Base-by-base conservation (phyloP, 2,329 filamentous ascomycete species). In the Neoascochyta sp. region DNA sequence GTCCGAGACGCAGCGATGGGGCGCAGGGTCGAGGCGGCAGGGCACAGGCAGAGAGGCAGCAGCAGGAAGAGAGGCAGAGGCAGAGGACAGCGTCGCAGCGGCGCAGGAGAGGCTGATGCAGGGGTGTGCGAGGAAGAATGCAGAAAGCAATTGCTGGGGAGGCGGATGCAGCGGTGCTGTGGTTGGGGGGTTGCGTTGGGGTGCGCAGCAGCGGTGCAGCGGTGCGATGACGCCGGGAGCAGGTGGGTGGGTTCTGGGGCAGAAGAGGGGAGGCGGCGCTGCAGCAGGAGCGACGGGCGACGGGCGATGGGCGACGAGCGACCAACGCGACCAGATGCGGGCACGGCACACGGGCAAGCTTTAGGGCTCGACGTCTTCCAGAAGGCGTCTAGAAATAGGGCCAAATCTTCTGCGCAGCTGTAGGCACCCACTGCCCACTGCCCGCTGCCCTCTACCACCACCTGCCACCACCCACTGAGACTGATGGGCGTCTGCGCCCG, bases 351-450 rank as follows among this genome's bases (percentile, higher is more conserved):
- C 37, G 38, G 36, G 45, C 45, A 43, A 40, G 40, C 43, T 51
- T 41, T 38, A 37, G 40, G 37, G 48, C 32, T 34, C 25, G 29
- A 33, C 25, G 16, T 50, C 34, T 54, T 56, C 52, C 46, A 56
- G 52, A 56, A 56, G 39, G 29, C 45, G 37, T 49, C 48, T 52
- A 50, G 47, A 52, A 52, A 43, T 36, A 26, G 24, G 19, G 28
- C 24, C 16, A 17, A 15, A 10, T 24, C 33, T 30, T 33, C 35
- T 36, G 30, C 25, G 36, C 36, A 31, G 33, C 34, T 24, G 31
- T 25, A 35, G 40, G 36, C 36, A 39, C 9, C 31, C 31, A 27
- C 16, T n/a, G n/a, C n/a, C n/a, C n/a, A n/a, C n/a, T n/a, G n/a
- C n/a, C n/a, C n/a, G n/a, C n/a, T n/a, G n/a, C n/a, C n/a, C n/a